Conservation (phyloP, 805 yeast species). For the Saccharomycopsis javanensis region DNA sequence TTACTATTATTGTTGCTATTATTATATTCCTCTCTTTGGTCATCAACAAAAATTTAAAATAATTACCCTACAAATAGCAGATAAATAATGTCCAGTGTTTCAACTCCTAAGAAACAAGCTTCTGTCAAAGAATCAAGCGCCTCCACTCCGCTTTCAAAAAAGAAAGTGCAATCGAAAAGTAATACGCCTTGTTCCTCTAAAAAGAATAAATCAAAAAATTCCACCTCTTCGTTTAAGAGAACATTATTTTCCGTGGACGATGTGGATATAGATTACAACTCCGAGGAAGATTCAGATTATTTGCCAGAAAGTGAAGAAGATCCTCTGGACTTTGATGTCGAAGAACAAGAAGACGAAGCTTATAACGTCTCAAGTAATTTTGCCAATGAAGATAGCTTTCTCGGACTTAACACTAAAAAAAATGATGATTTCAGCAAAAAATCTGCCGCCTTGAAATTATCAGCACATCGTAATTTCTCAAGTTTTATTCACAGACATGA, state of each 20-base stretch:
- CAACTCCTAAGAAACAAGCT: neutral
- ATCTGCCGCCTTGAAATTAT: conserved; percentile 21
- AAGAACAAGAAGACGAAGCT: conserved; percentile 8
- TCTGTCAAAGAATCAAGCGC: neutral
- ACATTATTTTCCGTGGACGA: neutral
- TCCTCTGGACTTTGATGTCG: conserved; percentile 6
- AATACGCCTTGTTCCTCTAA: neutral
- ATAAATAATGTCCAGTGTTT: neutral
- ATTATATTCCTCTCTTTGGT: no score
- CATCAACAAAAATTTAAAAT: no score
- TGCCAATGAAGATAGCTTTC: neutral
- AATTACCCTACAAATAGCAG: no score
- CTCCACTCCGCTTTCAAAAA: neutral
- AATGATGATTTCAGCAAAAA: neutral
- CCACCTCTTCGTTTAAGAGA: neutral
- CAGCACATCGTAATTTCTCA: conserved; percentile 36
- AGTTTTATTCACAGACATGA: conserved; percentile 69
- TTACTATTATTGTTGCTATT: no score
- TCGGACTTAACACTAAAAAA: neutral
- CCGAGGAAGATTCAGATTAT: conserved; percentile 19
- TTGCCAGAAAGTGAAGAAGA: conserved; percentile 13
- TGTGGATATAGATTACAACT: conserved; percentile 7
- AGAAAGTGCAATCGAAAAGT: neutral
- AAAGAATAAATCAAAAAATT: neutral
- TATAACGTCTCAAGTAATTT: neutral